Evolutionary conservation across 805 yeast genomes (phyloP).

Genomic region (Teunomyces barrocoloradensis): DNA sequence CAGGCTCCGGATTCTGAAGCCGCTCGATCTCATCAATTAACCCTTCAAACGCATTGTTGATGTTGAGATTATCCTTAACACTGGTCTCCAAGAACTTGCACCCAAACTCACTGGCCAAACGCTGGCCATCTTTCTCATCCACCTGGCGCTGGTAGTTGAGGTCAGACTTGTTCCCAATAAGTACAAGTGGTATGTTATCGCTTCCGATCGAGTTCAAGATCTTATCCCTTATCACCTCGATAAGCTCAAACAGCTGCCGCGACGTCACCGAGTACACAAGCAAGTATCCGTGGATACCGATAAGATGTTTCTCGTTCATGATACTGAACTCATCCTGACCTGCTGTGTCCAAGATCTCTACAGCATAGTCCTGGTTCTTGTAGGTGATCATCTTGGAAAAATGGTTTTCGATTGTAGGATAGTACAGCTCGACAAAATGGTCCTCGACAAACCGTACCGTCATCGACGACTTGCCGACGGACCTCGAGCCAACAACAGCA

Average conservation of each 20-base stretch:
- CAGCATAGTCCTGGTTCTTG: constrained; percentile 70
- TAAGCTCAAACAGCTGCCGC: constrained; percentile 70
- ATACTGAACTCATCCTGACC: constrained; percentile 90
- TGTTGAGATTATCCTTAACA: constrained; percentile 46
- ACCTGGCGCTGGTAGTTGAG: constrained; percentile 62
- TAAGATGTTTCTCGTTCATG: constrained; percentile 72
- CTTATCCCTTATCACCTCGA: constrained; percentile 77
- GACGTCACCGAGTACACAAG: constrained; percentile 81
- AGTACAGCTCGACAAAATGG: constrained; percentile 83
- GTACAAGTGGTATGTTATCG: constrained; percentile 47
- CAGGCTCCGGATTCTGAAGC: constrained; percentile 49
- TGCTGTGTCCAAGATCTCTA: constrained; percentile 88
- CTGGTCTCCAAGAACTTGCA: constrained; percentile 49
- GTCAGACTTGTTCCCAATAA: constrained; percentile 70
- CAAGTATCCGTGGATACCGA: constrained; percentile 81
- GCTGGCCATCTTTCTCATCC: constrained; percentile 36
- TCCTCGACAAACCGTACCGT: constrained; percentile 84
- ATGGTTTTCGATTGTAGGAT: constrained; percentile 89
- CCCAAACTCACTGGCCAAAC: constrained; percentile 42
- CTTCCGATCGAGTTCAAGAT: constrained; percentile 64
- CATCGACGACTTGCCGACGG: constrained; percentile 85
- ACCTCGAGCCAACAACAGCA: constrained; percentile 83
- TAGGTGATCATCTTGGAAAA: constrained; percentile 67
- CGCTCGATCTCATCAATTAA: constrained; percentile 59
- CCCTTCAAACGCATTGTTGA: constrained; percentile 62